Base-by-base conservation (phyloP, 371 early-diverging fungal species). In the Mucor lusitanicus region DNA sequence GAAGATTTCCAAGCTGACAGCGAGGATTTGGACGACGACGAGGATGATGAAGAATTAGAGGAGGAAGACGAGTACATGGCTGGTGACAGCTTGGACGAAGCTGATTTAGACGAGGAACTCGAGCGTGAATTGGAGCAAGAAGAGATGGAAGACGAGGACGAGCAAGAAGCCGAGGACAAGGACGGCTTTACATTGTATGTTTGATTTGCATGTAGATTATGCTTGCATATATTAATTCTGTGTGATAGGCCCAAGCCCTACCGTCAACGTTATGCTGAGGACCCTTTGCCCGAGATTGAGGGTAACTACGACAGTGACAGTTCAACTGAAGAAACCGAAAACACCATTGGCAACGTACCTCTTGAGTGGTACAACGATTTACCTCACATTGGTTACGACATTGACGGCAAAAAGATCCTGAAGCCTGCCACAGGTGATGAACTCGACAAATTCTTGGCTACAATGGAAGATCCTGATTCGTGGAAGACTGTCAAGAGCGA, bases 301-400 rank as follows among this genome's bases (percentile, higher is more conserved):
- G 90, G 96, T 32, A 88, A 87, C 28, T 97, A 97, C 75, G 96
- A 94, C 63, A 90, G 90, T 75, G 98, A 98, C 70, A 88, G 91
- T 6, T 95, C 96, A 9, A 92, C 92, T 1, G 97, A 96, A 77
- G 95, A 95, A 85, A 84, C 86, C 3, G 81, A 80, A 39, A 92
- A 94, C 70, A 92, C 92, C 2, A 89, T 96, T 50, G 99, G 99
- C 61, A 95, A 97, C 67, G 86, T 99, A 19, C 97, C 98, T 17
- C 86, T 95, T 78, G 94, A 95, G 73, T 97, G 97, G 97, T 99
- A 99, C 78, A 92, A 94, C 46, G 97, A 97, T 57, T 90, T 92
- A 59, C 94, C 92, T 48, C 99, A 99, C 69, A 97, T 97, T 68
- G 99, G 99, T 48, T 99, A 99, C 81, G 92, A 95, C 71, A 78